Evolutionary conservation across 1,284 basidiomycete genomes (phyloP).

Genomic region (Neonothopanus nambi): DNA sequence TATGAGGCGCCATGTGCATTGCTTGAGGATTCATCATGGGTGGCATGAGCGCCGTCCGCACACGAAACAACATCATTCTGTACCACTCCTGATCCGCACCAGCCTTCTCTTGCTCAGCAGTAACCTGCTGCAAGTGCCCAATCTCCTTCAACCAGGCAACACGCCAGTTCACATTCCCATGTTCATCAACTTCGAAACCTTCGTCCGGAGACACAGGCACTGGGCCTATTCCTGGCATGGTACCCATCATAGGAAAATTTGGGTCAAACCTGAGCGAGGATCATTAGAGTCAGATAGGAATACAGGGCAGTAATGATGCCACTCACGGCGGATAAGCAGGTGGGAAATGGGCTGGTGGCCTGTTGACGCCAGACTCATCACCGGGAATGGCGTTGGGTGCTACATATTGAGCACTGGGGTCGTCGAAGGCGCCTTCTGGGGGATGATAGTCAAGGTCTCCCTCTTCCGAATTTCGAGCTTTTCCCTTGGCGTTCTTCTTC

Average conservation of each 20-base stretch:
- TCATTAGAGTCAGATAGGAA: constrained; percentile 5
- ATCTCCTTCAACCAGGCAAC: constrained; percentile 77
- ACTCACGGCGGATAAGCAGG: constrained; percentile 57
- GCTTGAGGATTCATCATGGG: constrained; percentile 57
- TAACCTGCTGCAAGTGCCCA: constrained; percentile 65
- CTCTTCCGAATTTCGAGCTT: constrained; percentile 43
- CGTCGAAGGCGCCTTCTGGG: constrained; percentile 48
- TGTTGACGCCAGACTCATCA: constrained; percentile 58
- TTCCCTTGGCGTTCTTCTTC: constrained; percentile 67
- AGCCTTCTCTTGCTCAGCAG: constrained; percentile 76
- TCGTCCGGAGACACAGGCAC: constrained; percentile 61
- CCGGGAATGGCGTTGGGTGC: constrained; percentile 53
- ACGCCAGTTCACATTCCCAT: constrained; percentile 78
- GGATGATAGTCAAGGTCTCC: constrained; percentile 61
- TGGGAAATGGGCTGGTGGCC: constrained; percentile 53
- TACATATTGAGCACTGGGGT: constrained; percentile 55
- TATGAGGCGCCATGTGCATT: constrained; percentile 54
- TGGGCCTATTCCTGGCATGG: constrained; percentile 48
- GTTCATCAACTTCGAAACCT: constrained; percentile 69
- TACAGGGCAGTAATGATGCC: constrained; percentile 12
- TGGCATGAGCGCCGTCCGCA: constrained; percentile 68
- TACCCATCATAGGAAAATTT: constrained; percentile 62
- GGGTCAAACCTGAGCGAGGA: constrained; percentile 65
- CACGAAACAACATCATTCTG: constrained; percentile 74
- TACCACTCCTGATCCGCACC: constrained; percentile 80